A percentile compares a stretch with the other conserved stretches of the same genome.
Evolutionary conservation across 257 asterid species (phyloP).

Genomic region (Solanum etuberosum): DNA sequence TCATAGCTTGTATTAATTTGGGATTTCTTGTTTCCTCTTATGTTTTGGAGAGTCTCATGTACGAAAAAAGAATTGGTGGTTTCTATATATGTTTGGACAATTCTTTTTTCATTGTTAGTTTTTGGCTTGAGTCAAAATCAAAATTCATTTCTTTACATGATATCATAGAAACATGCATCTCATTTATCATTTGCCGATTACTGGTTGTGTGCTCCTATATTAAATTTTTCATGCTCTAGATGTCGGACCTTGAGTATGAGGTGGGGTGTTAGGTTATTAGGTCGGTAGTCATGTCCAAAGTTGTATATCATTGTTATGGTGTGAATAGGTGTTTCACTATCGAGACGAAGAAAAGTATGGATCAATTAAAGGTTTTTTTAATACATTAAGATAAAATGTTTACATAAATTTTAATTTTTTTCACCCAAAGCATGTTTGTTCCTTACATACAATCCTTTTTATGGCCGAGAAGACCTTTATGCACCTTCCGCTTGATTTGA

Average conservation of each 20-base stretch:
- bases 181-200: background rate
- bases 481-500: no score
- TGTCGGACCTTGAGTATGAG: background rate
- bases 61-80: background rate
- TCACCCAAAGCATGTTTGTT: background rate
- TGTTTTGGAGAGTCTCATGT: background rate
- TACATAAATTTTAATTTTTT: background rate
- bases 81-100: fast-evolving
- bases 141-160: background rate
- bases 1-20: background rate
- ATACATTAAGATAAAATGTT: background rate
- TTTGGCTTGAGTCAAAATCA: background rate
- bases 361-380: background rate
- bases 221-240: background rate
- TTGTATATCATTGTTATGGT: background rate
- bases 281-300: background rate
- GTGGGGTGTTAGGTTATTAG: background rate
- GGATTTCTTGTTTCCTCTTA: background rate
- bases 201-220: background rate
- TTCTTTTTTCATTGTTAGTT: no score
- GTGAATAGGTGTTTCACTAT: background rate
- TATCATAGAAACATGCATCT: background rate
- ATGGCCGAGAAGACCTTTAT: background rate
- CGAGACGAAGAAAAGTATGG: background rate
- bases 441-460: background rate